Percentiles rank a stretch among this genome's conserved stretches.
These are phyloP conservation scores for Gentiana dahurica DNA, from an alignment of 257 asterid genomes.

Conservation along the genomic window DNA sequence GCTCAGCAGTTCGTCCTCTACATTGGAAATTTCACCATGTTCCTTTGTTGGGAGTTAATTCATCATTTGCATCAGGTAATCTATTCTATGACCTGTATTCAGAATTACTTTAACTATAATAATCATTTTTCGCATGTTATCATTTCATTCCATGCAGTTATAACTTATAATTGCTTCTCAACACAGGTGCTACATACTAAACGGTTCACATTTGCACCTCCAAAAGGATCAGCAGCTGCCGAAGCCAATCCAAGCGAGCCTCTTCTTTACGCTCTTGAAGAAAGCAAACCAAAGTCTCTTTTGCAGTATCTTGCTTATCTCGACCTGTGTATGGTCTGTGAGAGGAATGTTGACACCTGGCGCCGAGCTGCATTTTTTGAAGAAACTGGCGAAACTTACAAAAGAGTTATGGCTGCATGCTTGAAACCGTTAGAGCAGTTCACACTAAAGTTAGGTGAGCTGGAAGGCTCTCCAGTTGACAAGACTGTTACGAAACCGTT, in stretches of 20 bases:
- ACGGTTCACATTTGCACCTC: conserved; percentile 82
- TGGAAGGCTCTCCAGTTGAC: conserved; percentile 40
- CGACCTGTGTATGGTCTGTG: conserved; percentile 89
- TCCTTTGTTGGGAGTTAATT: conserved; percentile 80
- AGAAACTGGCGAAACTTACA: conserved; percentile 87
- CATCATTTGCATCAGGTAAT: conserved; percentile 80
- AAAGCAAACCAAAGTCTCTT: conserved; percentile 73
- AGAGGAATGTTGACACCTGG: conserved; percentile 88
- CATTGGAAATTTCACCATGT: conserved; percentile 46
- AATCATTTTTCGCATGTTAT: neutral
- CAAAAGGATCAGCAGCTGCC: conserved; percentile 97
- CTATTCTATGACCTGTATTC: neutral
- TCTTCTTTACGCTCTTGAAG: conserved; percentile 68
- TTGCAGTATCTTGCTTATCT: conserved; percentile 85
- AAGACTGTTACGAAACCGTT: conserved; percentile 29
- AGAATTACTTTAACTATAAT: neutral
- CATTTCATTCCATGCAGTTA: neutral
- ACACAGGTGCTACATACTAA: conserved; percentile 72
- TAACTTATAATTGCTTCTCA: conserved; percentile 10
- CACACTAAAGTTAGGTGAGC: conserved; percentile 46
- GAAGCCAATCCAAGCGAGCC: conserved; percentile 90
- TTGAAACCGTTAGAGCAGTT: conserved; percentile 66
- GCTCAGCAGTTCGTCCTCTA: conserved; percentile 53
- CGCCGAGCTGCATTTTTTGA: conserved; percentile 97
- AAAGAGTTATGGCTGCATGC: conserved; percentile 61